These are phyloP conservation scores for Shiraia sp. DNA, from an alignment of 2,329 filamentous ascomycete genomes.

Conservation along the genomic window DNA sequence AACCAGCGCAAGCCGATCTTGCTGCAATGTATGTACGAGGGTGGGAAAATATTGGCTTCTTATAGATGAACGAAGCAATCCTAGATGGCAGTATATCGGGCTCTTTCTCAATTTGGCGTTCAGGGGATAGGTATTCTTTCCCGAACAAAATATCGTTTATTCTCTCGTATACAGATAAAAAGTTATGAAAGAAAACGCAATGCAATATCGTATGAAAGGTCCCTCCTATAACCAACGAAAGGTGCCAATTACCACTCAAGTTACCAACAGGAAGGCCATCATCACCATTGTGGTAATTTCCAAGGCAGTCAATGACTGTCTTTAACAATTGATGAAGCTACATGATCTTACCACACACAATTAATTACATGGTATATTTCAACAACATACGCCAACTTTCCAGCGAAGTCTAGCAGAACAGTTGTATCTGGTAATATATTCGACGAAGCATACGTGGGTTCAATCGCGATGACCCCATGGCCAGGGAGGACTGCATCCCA, in stretches of 20 bases:
- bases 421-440: conserved; percentile 7
- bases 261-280: background rate
- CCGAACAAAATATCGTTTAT: too few relatives aligned
- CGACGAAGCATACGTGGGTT: conserved; percentile 2
- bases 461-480: conserved; percentile 9
- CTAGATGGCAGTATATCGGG: too few relatives aligned
- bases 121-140: too few relatives aligned
- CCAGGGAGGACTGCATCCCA: conserved; percentile 10
- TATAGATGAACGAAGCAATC: background rate
- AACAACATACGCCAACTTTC: conserved; percentile 8
- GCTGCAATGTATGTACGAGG: conserved; percentile 10
- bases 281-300: conserved; percentile 2
- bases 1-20: conserved; percentile 8
- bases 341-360: conserved; percentile 1
- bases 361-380: conserved; percentile 14
- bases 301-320: background rate
- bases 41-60: conserved; percentile 13
- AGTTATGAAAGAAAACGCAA: too few relatives aligned
- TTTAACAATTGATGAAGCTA: background rate
- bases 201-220: too few relatives aligned
- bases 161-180: too few relatives aligned
- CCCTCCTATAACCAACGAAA: too few relatives aligned
- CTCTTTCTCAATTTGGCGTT: too few relatives aligned
- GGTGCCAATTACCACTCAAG: too few relatives aligned
- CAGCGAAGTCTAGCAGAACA: conserved; percentile 2